Conservation (phyloP, 2,329 filamentous ascomycete species). For the Clonostachys chloroleuca region DNA sequence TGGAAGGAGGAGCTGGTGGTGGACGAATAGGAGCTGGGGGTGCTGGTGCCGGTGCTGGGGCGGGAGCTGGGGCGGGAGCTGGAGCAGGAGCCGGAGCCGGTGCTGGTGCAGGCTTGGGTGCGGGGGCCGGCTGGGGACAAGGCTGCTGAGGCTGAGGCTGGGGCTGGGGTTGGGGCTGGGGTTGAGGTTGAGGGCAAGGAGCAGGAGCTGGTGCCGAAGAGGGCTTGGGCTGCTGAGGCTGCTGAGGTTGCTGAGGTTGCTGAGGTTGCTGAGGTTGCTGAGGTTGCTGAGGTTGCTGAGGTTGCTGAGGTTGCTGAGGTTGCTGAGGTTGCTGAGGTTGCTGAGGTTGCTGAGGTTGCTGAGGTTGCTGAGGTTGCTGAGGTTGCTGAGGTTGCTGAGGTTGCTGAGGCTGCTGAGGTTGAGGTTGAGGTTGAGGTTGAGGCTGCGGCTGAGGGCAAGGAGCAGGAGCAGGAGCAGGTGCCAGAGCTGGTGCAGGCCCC, state of each 20-base stretch:
- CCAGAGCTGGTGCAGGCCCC: background rate
- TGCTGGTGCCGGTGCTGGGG: too few species aligned
- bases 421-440: background rate
- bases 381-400: too few species aligned
- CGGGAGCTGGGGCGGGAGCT: background rate
- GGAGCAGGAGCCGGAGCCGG: slow-evolving; percentile 1
- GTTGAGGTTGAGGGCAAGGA: slow-evolving; percentile 6
- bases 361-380: too few species aligned
- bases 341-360: too few species aligned
- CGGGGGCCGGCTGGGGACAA: too few species aligned
- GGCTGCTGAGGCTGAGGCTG: background rate
- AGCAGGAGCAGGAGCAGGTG: slow-evolving; percentile 1
- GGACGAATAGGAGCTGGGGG: background rate
- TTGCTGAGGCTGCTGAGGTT: background rate
- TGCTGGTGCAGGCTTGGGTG: background rate
- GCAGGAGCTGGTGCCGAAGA: too few species aligned
- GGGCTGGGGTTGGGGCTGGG: background rate
- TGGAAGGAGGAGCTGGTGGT: background rate
- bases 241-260: too few species aligned
- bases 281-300: too few species aligned
- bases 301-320: too few species aligned
- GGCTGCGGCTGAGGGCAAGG: background rate
- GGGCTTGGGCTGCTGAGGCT: too few species aligned
- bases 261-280: too few species aligned
- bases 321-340: too few species aligned